Conservation (phyloP, 2,329 filamentous ascomycete genomes). For the Botryotinia calthae region DNA sequence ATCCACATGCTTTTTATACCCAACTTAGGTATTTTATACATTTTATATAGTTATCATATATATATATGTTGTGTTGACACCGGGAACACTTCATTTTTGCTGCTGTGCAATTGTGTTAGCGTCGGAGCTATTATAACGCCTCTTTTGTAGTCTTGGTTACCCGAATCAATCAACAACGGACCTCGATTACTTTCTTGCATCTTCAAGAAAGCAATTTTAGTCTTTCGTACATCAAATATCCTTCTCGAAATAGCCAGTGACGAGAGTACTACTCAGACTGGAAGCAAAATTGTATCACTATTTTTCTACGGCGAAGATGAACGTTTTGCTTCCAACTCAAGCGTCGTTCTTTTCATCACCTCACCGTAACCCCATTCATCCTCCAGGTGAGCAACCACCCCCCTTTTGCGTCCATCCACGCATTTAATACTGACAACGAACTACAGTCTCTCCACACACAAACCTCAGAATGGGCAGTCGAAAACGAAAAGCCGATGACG, state of each 20-base stretch:
- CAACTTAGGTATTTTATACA: not conserved
- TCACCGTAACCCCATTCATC: constrained; percentile 52
- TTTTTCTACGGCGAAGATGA: constrained; percentile 48
- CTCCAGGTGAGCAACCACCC: constrained; percentile 50
- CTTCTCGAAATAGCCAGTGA: constrained; percentile 7
- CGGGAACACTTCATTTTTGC: not conserved
- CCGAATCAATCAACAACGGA: constrained; percentile 15
- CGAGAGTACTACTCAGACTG: not conserved
- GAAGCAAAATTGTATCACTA: not conserved
- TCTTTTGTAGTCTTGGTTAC: constrained; percentile 8
- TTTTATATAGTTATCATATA: not conserved
- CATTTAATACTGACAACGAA: constrained; percentile 23
- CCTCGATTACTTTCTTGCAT: constrained; percentile 17
- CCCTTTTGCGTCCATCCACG: constrained; percentile 46
- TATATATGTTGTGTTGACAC: not conserved
- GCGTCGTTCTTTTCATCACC: constrained; percentile 58
- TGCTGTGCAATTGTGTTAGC: not conserved
- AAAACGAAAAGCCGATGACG: constrained; percentile 87
- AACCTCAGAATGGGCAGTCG: constrained; percentile 50
- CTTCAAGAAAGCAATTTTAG: constrained; percentile 10
- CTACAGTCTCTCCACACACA: constrained; percentile 45
- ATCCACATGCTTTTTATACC: not conserved
- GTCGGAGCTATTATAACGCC: constrained; percentile 14
- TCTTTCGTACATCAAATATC: not conserved
- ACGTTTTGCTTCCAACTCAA: constrained; percentile 57